Conservation (phyloP, 2,329 filamentous ascomycete species). For the Ophiognomonia clavigignenti-juglandacearum region DNA sequence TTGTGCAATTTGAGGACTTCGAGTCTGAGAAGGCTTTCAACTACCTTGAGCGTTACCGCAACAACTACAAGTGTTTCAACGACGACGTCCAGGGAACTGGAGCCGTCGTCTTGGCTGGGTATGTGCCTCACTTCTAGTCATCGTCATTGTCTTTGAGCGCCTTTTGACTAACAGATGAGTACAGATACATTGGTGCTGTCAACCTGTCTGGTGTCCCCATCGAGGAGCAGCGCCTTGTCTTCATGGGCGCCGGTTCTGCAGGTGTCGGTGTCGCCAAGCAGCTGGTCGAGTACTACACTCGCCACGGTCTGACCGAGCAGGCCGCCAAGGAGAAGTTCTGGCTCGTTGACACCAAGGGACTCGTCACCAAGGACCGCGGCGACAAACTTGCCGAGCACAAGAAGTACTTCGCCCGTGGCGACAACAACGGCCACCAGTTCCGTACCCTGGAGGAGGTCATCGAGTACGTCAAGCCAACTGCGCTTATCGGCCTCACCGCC, state of each 20-base stretch:
- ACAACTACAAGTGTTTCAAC: slow-evolving; percentile 93
- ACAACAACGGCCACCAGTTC: slow-evolving; percentile 65
- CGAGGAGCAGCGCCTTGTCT: slow-evolving; percentile 89
- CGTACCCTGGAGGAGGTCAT: slow-evolving; percentile 84
- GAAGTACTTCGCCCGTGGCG: slow-evolving; percentile 62
- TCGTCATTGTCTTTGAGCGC: background rate
- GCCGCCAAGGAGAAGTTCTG: slow-evolving; percentile 90
- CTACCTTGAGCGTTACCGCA: slow-evolving; percentile 83
- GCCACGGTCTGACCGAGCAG: slow-evolving; percentile 82
- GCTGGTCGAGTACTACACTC: slow-evolving; percentile 94
- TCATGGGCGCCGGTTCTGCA: slow-evolving; percentile 92
- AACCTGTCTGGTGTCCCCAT: slow-evolving; percentile 81
- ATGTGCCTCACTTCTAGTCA: slow-evolving; percentile 25
- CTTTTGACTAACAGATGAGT: slow-evolving; percentile 46
- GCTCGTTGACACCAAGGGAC: slow-evolving; percentile 94
- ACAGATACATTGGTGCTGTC: slow-evolving; percentile 62
- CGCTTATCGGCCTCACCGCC: slow-evolving; percentile 89
- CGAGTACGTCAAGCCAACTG: slow-evolving; percentile 90
- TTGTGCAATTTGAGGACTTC: slow-evolving; percentile 95
- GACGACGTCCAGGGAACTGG: slow-evolving; percentile 98
- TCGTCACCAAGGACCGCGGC: slow-evolving; percentile 88
- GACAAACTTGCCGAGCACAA: slow-evolving; percentile 92
- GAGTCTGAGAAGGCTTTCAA: slow-evolving; percentile 90
- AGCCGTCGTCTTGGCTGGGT: slow-evolving; percentile 86
- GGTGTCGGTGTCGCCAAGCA: slow-evolving; percentile 98